A percentile compares a stretch with the other conserved stretches of the same genome.
phyloP scores from a whole-genome alignment of 1,139 yeast species.

The Pichia cactophila region DNA sequence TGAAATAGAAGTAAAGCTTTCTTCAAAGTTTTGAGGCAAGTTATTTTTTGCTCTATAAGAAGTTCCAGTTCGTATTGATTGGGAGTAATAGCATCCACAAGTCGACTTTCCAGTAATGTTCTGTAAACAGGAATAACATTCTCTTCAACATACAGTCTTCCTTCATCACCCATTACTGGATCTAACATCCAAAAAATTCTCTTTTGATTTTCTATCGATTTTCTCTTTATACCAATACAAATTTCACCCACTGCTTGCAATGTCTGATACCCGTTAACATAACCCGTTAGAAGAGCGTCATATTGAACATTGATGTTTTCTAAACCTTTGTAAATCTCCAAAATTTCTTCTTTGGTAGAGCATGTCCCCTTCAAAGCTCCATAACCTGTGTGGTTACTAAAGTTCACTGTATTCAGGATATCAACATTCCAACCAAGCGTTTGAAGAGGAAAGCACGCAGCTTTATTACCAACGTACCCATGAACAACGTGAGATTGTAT shows the following conservation, averaged over 20 bases:
- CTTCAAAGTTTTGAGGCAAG: slow-evolving; percentile 34
- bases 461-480: slow-evolving; percentile 80
- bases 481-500: slow-evolving; percentile 81
- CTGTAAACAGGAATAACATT: slow-evolving; percentile 62
- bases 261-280: slow-evolving; percentile 53
- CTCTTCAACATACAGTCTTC: slow-evolving; percentile 67
- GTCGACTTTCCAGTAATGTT: slow-evolving; percentile 40
- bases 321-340: slow-evolving; percentile 41
- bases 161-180: slow-evolving; percentile 94
- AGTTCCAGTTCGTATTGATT: slow-evolving; percentile 87
- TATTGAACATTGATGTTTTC: slow-evolving; percentile 38
- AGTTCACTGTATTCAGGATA: slow-evolving; percentile 68
- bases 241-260: slow-evolving; percentile 43
- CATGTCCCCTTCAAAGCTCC: slow-evolving; percentile 46
- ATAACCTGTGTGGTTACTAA: slow-evolving; percentile 79
- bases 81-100: slow-evolving; percentile 72
- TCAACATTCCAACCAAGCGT: slow-evolving; percentile 81
- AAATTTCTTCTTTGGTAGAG: slow-evolving; percentile 35
- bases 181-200: slow-evolving; percentile 58
- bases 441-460: slow-evolving; percentile 76
- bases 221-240: slow-evolving; percentile 24
- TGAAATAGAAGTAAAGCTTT: slow-evolving; percentile 46
- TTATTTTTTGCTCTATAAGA: slow-evolving; percentile 47
- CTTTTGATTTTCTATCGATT: slow-evolving; percentile 11
- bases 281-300: slow-evolving; percentile 64